These are phyloP conservation scores for Grosmannia clavigera DNA, from an alignment of 2,329 filamentous ascomycete genomes.

Conservation along the genomic window DNA sequence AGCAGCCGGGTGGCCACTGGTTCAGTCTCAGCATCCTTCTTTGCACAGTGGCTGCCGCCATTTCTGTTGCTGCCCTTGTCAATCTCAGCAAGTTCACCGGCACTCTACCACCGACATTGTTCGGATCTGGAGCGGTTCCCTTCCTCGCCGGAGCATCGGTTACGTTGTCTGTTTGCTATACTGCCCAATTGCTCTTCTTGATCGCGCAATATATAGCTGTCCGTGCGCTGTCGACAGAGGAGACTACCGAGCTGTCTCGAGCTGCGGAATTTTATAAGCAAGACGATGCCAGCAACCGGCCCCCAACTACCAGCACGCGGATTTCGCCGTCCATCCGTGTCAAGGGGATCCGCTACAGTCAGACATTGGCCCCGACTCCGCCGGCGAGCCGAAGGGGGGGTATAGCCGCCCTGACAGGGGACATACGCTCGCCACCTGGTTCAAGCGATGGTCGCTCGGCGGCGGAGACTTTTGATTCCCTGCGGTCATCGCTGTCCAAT, in stretches of 20 bases:
- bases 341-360: slow-evolving; percentile 41
- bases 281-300: slow-evolving; percentile 12
- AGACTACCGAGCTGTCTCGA: not conserved
- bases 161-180: slow-evolving; percentile 31
- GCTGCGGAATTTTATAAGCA: not conserved
- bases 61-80: slow-evolving; percentile 32
- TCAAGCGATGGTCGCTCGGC: slow-evolving; percentile 33
- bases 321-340: slow-evolving; percentile 22
- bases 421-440: slow-evolving; percentile 28
- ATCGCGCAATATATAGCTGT: slow-evolving; percentile 24
- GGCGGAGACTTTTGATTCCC: slow-evolving; percentile 32
- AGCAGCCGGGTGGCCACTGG: slow-evolving; percentile 18
- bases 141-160: slow-evolving; percentile 33
- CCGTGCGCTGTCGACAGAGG: not conserved
- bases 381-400: slow-evolving; percentile 22
- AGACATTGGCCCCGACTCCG: slow-evolving; percentile 32
- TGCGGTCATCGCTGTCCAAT: slow-evolving; percentile 35
- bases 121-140: slow-evolving; percentile 20
- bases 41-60: slow-evolving; percentile 30
- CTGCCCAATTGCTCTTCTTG: slow-evolving; percentile 36
- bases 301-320: slow-evolving; percentile 15
- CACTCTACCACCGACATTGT: slow-evolving; percentile 18
- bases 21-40: slow-evolving; percentile 26
- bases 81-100: slow-evolving; percentile 23
- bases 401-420: slow-evolving; percentile 4